Percentiles rank a stretch among this genome's conserved stretches.
Evolutionary conservation across 2,329 filamentous ascomycete species (phyloP).

Genomic region (Aspergillus chevalieri): DNA sequence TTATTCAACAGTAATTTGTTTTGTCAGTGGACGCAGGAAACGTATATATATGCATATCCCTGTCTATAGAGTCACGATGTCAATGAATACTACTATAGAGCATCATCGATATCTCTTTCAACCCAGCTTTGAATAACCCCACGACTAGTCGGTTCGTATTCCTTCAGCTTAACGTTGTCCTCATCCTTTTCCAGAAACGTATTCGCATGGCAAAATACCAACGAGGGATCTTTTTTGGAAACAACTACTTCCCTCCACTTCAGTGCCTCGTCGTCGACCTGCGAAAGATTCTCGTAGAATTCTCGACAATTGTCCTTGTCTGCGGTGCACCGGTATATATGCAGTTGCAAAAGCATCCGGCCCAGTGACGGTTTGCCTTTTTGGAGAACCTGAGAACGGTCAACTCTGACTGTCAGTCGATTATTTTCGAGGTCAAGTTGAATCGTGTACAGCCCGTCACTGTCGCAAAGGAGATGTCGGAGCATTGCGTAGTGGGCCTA

Average conservation of each 20-base stretch:
- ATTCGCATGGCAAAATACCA: conserved; percentile 61
- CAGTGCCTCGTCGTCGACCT: conserved; percentile 49
- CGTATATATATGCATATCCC: too few relatives aligned
- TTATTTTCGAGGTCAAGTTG: conserved; percentile 36
- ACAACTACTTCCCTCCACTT: conserved; percentile 53
- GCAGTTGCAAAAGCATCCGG: conserved; percentile 52
- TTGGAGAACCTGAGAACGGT: conserved; percentile 4
- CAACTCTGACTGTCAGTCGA: conserved; percentile 5
- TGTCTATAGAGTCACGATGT: too few relatives aligned
- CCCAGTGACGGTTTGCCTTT: conserved; percentile 55
- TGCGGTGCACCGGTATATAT: conserved; percentile 59
- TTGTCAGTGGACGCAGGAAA: too few relatives aligned
- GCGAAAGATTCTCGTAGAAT: conserved; percentile 55
- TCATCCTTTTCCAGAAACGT: too few relatives aligned
- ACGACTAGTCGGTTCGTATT: conserved; percentile 51
- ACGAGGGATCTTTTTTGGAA: conserved; percentile 37
- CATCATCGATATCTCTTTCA: too few relatives aligned
- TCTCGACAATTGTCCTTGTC: conserved; percentile 48
- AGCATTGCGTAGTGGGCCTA: conserved; percentile 60
- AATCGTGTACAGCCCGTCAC: conserved; percentile 49
- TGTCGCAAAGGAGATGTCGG: conserved; percentile 51
- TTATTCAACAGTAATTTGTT: too few relatives aligned
- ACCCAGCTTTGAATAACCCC: conserved; percentile 51
- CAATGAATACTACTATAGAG: too few relatives aligned
- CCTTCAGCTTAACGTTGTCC: too few relatives aligned